Evolutionary conservation across 805 yeast species (phyloP).

Genomic region (Schwanniomyces occidentalis): DNA sequence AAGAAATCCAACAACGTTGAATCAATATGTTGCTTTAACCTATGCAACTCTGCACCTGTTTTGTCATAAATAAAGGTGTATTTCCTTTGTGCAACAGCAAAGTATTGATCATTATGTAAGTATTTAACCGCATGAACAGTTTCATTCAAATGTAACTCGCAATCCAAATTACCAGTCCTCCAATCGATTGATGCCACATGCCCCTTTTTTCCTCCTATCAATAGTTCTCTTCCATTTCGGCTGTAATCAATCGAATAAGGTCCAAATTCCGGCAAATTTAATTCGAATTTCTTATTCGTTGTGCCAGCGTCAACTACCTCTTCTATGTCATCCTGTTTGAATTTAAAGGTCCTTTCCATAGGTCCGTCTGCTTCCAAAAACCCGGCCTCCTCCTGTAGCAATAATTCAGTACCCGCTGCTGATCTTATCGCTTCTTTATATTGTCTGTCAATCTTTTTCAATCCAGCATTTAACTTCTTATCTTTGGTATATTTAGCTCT

Average conservation of each 20-base stretch:
- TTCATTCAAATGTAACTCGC: conserved; percentile 84
- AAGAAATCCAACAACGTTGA: conserved; percentile 79
- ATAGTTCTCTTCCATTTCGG: conserved; percentile 81
- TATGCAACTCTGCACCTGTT: conserved; percentile 88
- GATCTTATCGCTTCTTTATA: conserved; percentile 76
- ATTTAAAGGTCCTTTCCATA: conserved; percentile 88
- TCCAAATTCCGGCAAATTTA: conserved; percentile 75
- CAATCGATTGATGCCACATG: conserved; percentile 96
- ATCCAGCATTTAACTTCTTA: conserved; percentile 60
- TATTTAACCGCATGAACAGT: conserved; percentile 89
- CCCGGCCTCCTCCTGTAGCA: conserved; percentile 83
- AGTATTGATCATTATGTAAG: conserved; percentile 87
- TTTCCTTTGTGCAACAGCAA: conserved; percentile 96
- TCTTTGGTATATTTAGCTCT: conserved; percentile 48
- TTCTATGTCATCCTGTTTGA: conserved; percentile 75
- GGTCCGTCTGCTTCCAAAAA: conserved; percentile 85
- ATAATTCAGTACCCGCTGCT: conserved; percentile 84
- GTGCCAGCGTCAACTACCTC: conserved; percentile 77
- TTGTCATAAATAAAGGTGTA: conserved; percentile 90
- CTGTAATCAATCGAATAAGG: conserved; percentile 84
- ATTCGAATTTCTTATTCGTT: conserved; percentile 69
- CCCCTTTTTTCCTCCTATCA: conserved; percentile 88
- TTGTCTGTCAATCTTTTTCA: conserved; percentile 68
- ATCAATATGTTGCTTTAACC: conserved; percentile 87
- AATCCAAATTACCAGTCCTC: conserved; percentile 79